Evolutionary conservation across 2,329 filamentous ascomycete species (phyloP).

Genomic region (Ciborinia camelliae): DNA sequence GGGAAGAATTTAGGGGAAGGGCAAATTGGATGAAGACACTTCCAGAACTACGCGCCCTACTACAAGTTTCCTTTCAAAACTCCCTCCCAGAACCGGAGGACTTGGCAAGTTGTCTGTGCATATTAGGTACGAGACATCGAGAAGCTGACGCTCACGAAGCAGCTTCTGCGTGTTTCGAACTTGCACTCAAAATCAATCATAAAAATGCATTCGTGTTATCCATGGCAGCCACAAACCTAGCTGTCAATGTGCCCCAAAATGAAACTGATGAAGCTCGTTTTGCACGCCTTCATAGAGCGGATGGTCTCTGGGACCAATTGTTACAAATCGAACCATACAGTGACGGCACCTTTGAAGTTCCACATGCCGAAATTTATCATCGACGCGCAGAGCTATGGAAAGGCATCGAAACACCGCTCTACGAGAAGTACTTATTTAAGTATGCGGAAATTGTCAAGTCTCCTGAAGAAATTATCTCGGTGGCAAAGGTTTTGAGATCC

Average conservation of each 20-base stretch:
- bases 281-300: conserved; percentile 3
- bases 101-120: conserved; percentile 8
- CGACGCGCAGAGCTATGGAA: conserved; percentile 10
- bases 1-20: conserved; percentile 9
- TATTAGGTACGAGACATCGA: conserved; percentile 5
- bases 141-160: neutral
- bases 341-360: conserved; percentile 1
- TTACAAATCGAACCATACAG: neutral
- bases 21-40: conserved; percentile 17
- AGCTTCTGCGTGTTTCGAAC: conserved; percentile 2
- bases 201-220: conserved; percentile 8
- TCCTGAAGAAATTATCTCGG: conserved; percentile 7
- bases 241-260: neutral
- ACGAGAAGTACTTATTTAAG: conserved; percentile 10
- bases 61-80: conserved; percentile 8
- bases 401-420: neutral
- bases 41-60: neutral
- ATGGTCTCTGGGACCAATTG: conserved; percentile 4
- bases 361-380: conserved; percentile 9
- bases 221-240: conserved; percentile 12
- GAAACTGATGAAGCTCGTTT: neutral
- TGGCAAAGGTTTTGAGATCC: conserved; percentile 8
- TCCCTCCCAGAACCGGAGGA: neutral
- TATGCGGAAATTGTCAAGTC: conserved; percentile 1
- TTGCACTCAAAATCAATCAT: neutral